These are phyloP conservation scores for Silene conica DNA, from an alignment of 148 eudicot genomes.

Conservation along the genomic window DNA sequence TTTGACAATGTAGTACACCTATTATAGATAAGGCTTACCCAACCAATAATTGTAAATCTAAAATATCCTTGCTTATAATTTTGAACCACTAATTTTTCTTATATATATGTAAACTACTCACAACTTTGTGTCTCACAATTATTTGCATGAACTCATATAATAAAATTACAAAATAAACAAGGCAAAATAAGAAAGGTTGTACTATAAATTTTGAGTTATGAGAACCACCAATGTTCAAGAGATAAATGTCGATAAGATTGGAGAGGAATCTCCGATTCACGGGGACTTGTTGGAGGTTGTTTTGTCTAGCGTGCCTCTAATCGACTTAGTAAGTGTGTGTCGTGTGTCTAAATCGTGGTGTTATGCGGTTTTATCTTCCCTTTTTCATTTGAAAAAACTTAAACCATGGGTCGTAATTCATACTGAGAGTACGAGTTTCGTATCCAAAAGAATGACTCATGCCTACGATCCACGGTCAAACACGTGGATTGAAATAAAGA, in stretches of 20 bases:
- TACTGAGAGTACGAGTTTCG: conserved; percentile 24
- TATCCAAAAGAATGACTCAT: conserved; percentile 20
- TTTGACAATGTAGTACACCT: conserved; percentile 1
- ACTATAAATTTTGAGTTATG: background rate
- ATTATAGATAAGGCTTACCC: background rate
- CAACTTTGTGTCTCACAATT: conserved; percentile 6
- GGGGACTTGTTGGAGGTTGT: conserved; percentile 51
- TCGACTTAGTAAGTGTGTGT: conserved; percentile 43
- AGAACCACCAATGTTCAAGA: background rate
- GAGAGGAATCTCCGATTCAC: conserved; percentile 25
- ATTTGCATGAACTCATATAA: background rate
- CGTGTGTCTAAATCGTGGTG: conserved; percentile 59
- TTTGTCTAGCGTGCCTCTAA: conserved; percentile 50
- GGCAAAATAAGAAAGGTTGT: background rate
- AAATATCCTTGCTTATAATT: background rate
- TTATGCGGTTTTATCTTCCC: conserved; percentile 37
- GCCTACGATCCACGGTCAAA: conserved; percentile 63
- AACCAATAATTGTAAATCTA: background rate
- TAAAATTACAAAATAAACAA: background rate
- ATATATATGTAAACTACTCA: background rate
- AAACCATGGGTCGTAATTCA: conserved; percentile 69
- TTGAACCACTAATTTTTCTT: background rate
- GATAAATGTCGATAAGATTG: conserved; percentile 3
- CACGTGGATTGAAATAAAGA: conserved; percentile 37
- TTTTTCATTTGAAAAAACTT: conserved; percentile 24